Percentiles rank a stretch among this genome's conserved stretches.
These are phyloP conservation scores for Magnusiomyces suaveolens DNA, from an alignment of 1,139 yeast genomes.

Conservation along the genomic window DNA sequence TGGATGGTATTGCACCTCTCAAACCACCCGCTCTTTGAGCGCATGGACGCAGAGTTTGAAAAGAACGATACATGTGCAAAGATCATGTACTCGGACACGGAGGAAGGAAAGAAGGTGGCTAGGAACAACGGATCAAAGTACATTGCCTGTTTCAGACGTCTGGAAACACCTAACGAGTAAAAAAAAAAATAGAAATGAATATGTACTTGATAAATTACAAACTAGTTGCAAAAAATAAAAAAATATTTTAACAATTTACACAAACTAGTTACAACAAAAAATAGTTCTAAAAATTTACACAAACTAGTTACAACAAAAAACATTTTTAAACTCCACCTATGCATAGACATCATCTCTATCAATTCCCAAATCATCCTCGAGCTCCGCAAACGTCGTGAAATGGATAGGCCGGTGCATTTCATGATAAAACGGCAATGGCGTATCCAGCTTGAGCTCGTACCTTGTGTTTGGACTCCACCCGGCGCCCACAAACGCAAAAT, in stretches of 20 bases:
- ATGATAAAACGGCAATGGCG: conserved; percentile 74
- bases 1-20: conserved; percentile 96
- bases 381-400: conserved; percentile 61
- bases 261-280: neutral
- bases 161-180: conserved; percentile 16
- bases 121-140: conserved; percentile 81
- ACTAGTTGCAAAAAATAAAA: neutral
- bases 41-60: conserved; percentile 76
- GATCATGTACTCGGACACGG: conserved; percentile 84
- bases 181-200: neutral
- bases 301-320: neutral
- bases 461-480: conserved; percentile 57
- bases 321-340: too few relatives aligned
- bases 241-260: too few relatives aligned
- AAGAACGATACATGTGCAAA: conserved; percentile 66
- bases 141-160: conserved; percentile 77
- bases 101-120: conserved; percentile 93
- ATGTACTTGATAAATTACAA: neutral
- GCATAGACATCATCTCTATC: conserved; percentile 65
- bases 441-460: conserved; percentile 62
- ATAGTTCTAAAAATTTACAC: neutral
- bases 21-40: conserved; percentile 81
- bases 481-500: conserved; percentile 81
- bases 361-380: conserved; percentile 58
- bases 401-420: conserved; percentile 85